Base-by-base conservation (phyloP, 1,139 yeast genomes). In the Sugiyamaella grinbergsii region DNA sequence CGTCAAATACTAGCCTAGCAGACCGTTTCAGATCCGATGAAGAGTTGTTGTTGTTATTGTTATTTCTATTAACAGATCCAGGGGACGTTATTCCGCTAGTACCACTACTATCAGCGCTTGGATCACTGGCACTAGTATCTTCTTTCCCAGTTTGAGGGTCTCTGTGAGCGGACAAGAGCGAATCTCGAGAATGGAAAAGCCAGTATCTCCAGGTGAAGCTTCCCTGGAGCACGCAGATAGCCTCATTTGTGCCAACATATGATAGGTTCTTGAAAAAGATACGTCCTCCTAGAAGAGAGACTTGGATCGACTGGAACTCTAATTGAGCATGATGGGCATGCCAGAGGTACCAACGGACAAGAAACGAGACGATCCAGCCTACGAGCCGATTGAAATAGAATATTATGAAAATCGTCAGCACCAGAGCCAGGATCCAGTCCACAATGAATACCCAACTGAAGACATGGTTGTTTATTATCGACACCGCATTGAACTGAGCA, bases 161-260 rank as follows among this genome's bases (percentile, higher is more conserved):
- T 3, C 16, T 16, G 5, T 6, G 13, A 29, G 33, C 16, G 13
- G 33, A 29, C 18, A 36, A 22, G 11, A 59, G 46, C 22, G 62
- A 53, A n/a, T 36, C 68, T 70, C 49, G 64, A 62, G 24, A 64
- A 61, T 47, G 67, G 68, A 13, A 71, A 49, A 87, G 71, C 98
- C 98, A 93, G 66, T 89, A 93, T 54, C 95, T 68, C 98, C 98
- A 93, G 0, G 95, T 87, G 28, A 93, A 65, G 57, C 81, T 80
- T 3, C 91, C 83, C 56, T 83, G 83, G 19, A 86, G 75, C 1
- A 87, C 74, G 5, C 89, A 78, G 1, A 87, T 65, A 1, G 95
- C 81, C 56, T 81, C 81, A 67, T 91, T 85, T 43, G 81, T 74
- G 10, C 89, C 85, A 8, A 85, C 78, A 19, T 88, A 74, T 1